Conservation (phyloP, 2,329 filamentous ascomycete species). For the Penicillium sp. region DNA sequence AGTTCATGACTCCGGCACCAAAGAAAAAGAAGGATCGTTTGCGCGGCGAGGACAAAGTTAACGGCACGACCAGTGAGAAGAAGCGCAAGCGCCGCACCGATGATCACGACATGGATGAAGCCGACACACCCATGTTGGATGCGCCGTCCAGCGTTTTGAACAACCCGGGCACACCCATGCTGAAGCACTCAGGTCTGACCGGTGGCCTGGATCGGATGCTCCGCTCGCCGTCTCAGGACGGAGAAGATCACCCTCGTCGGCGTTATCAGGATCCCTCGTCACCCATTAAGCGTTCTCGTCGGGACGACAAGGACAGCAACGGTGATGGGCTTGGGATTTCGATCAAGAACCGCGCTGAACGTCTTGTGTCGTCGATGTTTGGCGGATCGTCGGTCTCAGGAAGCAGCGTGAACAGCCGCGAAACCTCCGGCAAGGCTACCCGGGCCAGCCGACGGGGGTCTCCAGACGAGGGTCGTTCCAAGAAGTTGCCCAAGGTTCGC, state of each 20-base stretch:
- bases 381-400: conserved; percentile 31
- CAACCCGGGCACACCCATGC: conserved; percentile 46
- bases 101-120: no score
- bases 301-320: conserved; percentile 30
- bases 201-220: conserved; percentile 73
- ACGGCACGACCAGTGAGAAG: conserved; percentile 53
- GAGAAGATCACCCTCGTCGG: conserved; percentile 55
- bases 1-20: conserved; percentile 42
- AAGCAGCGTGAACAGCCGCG: no score
- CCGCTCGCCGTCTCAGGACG: conserved; percentile 56
- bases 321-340: conserved; percentile 40
- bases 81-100: conserved; percentile 86
- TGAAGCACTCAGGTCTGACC: conserved; percentile 79
- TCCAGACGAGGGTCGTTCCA: no score
- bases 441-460: no score
- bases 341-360: conserved; percentile 39
- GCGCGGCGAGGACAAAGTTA: conserved; percentile 19
- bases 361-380: conserved; percentile 40
- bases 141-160: conserved; percentile 49
- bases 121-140: conserved; percentile 61
- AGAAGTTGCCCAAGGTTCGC: conserved; percentile 29
- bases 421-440: conserved; percentile 24
- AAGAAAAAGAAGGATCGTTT: conserved; percentile 35
- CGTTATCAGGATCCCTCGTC: conserved; percentile 37
- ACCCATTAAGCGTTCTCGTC: conserved; percentile 40